Conservation (phyloP, 148 eudicot species). For the Vaccinium macrocarpon region DNA sequence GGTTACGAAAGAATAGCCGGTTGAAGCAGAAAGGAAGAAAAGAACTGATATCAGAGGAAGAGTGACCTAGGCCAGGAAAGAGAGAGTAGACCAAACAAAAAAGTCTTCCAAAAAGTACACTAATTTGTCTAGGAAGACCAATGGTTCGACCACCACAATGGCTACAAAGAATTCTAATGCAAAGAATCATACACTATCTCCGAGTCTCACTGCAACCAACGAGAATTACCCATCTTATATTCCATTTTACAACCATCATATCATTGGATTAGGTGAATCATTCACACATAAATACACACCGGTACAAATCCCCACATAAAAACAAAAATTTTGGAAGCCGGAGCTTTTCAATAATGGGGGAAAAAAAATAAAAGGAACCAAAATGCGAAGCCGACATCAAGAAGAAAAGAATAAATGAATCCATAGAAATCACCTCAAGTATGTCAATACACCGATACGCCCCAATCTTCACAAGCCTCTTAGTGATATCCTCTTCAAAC, state of each 20-base stretch:
- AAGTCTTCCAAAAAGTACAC: neutral
- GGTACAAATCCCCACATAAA: neutral
- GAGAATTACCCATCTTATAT: neutral
- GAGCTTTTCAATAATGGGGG: neutral
- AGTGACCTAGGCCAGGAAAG: too few relatives aligned
- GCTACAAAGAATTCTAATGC: neutral
- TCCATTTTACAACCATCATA: neutral
- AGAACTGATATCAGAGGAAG: too few relatives aligned
- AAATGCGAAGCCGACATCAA: neutral
- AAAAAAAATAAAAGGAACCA: neutral
- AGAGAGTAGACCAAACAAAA: neutral
- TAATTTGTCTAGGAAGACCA: neutral
- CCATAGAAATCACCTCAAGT: constrained; percentile 57
- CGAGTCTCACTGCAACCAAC: neutral
- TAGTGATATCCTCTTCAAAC: constrained; percentile 69
- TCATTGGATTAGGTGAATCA: neutral
- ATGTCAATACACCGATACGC: constrained; percentile 67
- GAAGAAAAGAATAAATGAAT: neutral
- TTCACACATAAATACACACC: neutral
- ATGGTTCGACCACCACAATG: neutral
- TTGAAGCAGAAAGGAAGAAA: too few relatives aligned
- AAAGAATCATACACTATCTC: neutral
- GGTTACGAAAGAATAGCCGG: too few relatives aligned
- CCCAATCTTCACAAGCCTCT: constrained; percentile 56
- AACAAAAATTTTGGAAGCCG: neutral